Base-by-base conservation (phyloP, 495 filamentous ascomycete genomes). In the Bacidia gigantensis region DNA sequence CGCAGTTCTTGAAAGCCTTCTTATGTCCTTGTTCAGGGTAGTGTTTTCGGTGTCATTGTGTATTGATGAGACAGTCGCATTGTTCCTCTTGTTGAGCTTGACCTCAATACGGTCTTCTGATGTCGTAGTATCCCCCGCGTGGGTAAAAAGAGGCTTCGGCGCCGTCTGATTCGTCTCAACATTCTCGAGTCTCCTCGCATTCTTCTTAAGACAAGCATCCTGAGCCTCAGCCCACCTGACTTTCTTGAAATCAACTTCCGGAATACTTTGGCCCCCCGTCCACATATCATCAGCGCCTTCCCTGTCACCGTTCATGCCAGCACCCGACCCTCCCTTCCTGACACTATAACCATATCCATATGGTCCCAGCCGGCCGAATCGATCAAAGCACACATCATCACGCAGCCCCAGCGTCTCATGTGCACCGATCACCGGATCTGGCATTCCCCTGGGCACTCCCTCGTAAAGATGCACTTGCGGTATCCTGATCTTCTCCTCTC, bases 331-430 rank as follows among this genome's bases (percentile, higher is more conserved):
- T 9, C 92, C 92, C 60, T 75, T 78, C 55, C 75, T 75, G 17
- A 72, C 65, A 20, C 77, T 81, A 59, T 97, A 97, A 14, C 92
- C 92, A 49, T 84, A 78, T 0, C 92, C 92, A 58, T 98, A 98
- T 0, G 89, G 82, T 0, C 88, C 93, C 23, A 90, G 74, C 52
- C 86, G 75, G 10, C 93, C 92, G 65, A 84, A 93, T 1, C 92
- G 77, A 49, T 98, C 92, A 66, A 95, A 97, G 69, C 92, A 98
- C 48, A 96, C 75, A 62, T 94, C 85, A 53, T 95, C 80, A 25
- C 80, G 81, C 24, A 95, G 72, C 0, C 82, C 88, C 3, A 97
- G 64, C 41, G 93, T 68, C 3, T 82, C 76, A 62, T 95, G 84
- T 0, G 84, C 88, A 2, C 92, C 92, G 60, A 93, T 78, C 2